Evolutionary conservation across 2,329 filamentous ascomycete species (phyloP).

Genomic region (Talaromyces sp.): DNA sequence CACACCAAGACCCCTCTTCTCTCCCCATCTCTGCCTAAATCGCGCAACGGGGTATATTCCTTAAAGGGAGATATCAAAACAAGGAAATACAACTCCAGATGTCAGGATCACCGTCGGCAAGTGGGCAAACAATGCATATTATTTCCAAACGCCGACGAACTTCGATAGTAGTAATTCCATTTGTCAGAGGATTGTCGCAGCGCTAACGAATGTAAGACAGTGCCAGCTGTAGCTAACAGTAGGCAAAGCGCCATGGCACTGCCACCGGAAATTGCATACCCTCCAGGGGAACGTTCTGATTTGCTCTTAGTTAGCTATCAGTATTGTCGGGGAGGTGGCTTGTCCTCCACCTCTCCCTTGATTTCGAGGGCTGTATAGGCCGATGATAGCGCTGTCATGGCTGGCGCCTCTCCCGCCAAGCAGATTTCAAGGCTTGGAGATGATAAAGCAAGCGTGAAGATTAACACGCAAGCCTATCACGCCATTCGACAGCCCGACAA

Average conservation of each 20-base stretch:
- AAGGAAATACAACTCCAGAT: too few species aligned
- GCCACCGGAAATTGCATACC: constrained; percentile 1
- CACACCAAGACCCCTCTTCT: not conserved
- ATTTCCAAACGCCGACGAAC: not conserved
- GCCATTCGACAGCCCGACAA: not conserved
- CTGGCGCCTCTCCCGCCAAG: constrained; percentile 25
- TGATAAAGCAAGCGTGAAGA: not conserved
- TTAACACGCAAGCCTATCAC: not conserved
- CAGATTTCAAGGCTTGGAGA: not conserved
- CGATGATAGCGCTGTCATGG: constrained; percentile 15
- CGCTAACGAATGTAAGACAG: not conserved
- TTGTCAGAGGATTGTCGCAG: not conserved
- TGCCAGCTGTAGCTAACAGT: not conserved
- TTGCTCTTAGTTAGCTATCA: constrained; percentile 9
- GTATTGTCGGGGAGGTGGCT: constrained; percentile 8
- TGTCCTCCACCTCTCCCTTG: not conserved
- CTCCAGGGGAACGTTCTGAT: constrained; percentile 3
- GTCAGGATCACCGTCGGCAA: not conserved
- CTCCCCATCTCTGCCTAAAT: too few species aligned
- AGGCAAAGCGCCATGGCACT: constrained; percentile 7
- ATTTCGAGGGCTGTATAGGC: constrained; percentile 7
- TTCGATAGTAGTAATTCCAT: not conserved
- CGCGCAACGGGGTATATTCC: too few species aligned
- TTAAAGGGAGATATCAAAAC: too few species aligned
- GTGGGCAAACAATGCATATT: not conserved